phyloP scores from a whole-genome alignment of 176 grass and related monocot genomes.

The barley (Hordeum vulgare) region DNA sequence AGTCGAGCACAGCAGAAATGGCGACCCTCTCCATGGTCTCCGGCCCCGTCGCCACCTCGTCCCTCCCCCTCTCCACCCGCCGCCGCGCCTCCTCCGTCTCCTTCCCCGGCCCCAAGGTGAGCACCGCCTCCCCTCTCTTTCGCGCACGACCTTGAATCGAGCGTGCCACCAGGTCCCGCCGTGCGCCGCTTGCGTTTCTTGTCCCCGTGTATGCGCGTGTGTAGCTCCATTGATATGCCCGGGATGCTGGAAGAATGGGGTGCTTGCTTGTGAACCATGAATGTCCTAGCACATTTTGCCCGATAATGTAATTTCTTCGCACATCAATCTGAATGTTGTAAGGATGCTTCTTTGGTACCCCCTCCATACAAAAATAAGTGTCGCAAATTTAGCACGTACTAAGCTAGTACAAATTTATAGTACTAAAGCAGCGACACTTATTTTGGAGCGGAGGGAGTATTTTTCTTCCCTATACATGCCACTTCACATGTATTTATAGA shows the following conservation, averaged over 20 bases:
- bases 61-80: conserved; percentile 32
- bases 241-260: neutral
- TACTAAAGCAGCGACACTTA: too few relatives aligned
- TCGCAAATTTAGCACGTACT: too few relatives aligned
- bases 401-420: too few relatives aligned
- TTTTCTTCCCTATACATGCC: neutral
- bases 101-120: conserved; percentile 40
- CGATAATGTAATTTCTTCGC: neutral
- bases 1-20: conserved; percentile 41
- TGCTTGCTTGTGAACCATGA: neutral
- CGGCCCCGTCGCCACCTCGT: conserved; percentile 47
- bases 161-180: neutral
- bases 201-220: neutral
- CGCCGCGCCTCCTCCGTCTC: conserved; percentile 45
- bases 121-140: conserved; percentile 4
- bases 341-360: neutral
- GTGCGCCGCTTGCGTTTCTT: neutral
- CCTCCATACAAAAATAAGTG: too few relatives aligned
- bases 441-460: too few relatives aligned
- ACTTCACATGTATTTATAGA: neutral
- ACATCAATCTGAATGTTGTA: neutral
- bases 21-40: conserved; percentile 54
- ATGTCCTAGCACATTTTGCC: neutral
- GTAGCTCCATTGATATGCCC: neutral
- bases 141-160: conserved; percentile 4